These are phyloP conservation scores for Komagataella kurtzmanii DNA, from an alignment of 805 yeast species.

Conservation along the genomic window DNA sequence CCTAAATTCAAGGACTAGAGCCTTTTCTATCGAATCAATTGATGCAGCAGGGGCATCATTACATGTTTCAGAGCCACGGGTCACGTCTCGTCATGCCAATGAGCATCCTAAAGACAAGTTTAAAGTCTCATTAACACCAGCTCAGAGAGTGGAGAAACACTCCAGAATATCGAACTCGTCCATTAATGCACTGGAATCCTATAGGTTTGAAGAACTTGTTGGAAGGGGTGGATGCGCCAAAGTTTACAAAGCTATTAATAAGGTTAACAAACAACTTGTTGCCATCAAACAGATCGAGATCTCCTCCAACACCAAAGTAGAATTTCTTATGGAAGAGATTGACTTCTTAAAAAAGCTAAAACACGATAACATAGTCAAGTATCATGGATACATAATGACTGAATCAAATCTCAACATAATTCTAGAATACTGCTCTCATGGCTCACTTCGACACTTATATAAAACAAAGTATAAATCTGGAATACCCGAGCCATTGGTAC, in stretches of 20 bases:
- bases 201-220: conserved; percentile 43
- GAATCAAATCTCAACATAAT: conserved; percentile 39
- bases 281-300: conserved; percentile 74
- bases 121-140: conserved; percentile 25
- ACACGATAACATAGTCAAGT: conserved; percentile 55
- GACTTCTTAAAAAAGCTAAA: conserved; percentile 49
- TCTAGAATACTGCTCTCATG: conserved; percentile 53
- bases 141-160: conserved; percentile 32
- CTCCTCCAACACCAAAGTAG: conserved; percentile 30
- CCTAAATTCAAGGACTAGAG: not conserved
- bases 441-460: conserved; percentile 45
- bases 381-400: conserved; percentile 53
- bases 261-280: conserved; percentile 49
- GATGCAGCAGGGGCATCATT: not conserved
- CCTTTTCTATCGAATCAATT: not conserved
- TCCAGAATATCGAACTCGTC: conserved; percentile 17
- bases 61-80: not conserved
- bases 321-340: conserved; percentile 50
- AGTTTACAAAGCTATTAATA: conserved; percentile 57
- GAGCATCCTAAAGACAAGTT: not conserved
- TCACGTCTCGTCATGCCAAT: not conserved
- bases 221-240: conserved; percentile 91
- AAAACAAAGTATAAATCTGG: conserved; percentile 29
- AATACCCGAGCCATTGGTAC: conserved; percentile 40
- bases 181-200: conserved; percentile 30